These are phyloP conservation scores for Myxozyma udenii DNA, from an alignment of 805 yeast species.

Conservation along the genomic window DNA sequence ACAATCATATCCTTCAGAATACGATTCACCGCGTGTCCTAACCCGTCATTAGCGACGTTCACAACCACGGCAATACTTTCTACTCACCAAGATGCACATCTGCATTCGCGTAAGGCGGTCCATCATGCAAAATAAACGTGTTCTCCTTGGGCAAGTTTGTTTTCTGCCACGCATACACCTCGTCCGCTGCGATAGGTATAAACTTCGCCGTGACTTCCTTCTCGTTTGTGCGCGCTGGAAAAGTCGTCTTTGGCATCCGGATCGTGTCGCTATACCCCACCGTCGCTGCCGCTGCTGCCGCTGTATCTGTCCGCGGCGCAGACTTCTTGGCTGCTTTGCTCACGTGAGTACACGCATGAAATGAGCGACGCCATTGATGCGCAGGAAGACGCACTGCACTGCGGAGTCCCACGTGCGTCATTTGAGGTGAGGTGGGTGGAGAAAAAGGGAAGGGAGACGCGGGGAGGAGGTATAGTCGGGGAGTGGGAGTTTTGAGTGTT, in stretches of 20 bases:
- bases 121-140: constrained; percentile 78
- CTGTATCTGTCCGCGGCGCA: neutral
- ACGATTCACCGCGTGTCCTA: constrained; percentile 84
- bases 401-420: neutral
- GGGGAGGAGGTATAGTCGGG: too few relatives aligned
- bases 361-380: too few relatives aligned
- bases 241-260: constrained; percentile 62
- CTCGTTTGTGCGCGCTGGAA: constrained; percentile 60
- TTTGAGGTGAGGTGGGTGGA: neutral
- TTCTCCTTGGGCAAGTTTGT: constrained; percentile 30
- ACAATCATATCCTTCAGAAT: constrained; percentile 80
- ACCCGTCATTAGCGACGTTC: neutral
- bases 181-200: constrained; percentile 54
- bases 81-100: constrained; percentile 60
- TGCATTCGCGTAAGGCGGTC: constrained; percentile 98
- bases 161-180: constrained; percentile 64
- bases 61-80: neutral
- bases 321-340: neutral
- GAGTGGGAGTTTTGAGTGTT: too few relatives aligned
- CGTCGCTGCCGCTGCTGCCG: neutral
- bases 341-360: neutral
- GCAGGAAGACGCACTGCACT: neutral
- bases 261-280: constrained; percentile 11
- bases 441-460: too few relatives aligned
- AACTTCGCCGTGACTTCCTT: constrained; percentile 44